Evolutionary conservation across 805 yeast species (phyloP), one percentile per base, ranked within the genome.

Genomic region (Metschnikowia borealis): DNA sequence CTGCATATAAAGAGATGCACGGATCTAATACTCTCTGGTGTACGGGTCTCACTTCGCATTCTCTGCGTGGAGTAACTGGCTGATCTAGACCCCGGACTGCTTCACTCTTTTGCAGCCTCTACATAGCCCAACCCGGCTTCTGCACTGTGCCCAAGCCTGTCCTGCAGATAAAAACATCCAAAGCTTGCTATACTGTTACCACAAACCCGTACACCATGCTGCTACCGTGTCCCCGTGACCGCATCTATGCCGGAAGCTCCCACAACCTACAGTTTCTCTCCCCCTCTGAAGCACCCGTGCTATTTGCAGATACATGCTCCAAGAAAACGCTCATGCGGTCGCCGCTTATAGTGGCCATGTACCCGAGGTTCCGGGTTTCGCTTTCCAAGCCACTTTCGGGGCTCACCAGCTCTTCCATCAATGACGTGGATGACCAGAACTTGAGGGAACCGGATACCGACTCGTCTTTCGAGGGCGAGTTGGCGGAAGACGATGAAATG

Each of bases 251-350:
- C 45, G 31, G n/a, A 18, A 23, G 15, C 33, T 14, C 17, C 17
- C 11, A 13, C 3, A 20, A 23, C 23, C 40, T 50, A n/a, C 36
- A 32, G 21, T 46, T 39, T 15, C 45, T 51, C 38, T 35, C 38
- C 21, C 36, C 48, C 23, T 38, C 20, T 2, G 48, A 26, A 8
- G 39, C 46, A 10, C n/a, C 18, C 13, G 34, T 21, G 32, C 29
- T 46, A 2, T 33, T 10, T 13, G 35, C 49, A n/a, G 29, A 55
- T 15, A 48, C 55, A 6, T 68, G 60, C 43, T 49, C 66, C 35
- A 69, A 68, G 53, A 67, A 69, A 50, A 72, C 75, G 11, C 53
- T 78, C n/a, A 56, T 73, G 34, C 67, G 67, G 15, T 70, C 79
- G 15, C 78, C 81, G 2, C 59, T 71, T 1, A 59, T 75, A 29